phyloP scores from a whole-genome alignment of 164 flowering plant species.

The Protea cynaroides region DNA sequence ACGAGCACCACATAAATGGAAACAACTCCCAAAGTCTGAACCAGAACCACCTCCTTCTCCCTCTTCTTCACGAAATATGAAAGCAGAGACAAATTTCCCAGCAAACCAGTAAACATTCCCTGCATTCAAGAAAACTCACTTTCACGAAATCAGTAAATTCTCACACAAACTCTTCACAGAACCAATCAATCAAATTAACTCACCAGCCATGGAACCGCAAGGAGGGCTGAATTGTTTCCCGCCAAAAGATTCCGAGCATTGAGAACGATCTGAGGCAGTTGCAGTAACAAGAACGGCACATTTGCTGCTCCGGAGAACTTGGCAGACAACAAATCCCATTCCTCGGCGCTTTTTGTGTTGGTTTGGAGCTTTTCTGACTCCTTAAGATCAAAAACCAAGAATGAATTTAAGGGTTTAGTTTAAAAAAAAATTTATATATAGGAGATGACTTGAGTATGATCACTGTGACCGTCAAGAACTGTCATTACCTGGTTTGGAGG shows the following conservation, averaged over 20 bases:
- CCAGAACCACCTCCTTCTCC: conserved; percentile 74
- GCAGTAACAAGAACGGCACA: conserved; percentile 66
- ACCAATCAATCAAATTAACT: not conserved
- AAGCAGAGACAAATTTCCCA: conserved; percentile 83
- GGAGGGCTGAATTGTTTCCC: conserved; percentile 65
- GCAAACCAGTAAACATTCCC: conserved; percentile 89
- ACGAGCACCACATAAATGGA: conserved; percentile 55
- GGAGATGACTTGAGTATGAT: not conserved
- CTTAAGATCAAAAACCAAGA: not conserved
- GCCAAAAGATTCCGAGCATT: conserved; percentile 77
- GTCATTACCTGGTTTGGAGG: not conserved
- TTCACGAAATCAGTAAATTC: not conserved
- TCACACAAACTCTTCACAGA: not conserved
- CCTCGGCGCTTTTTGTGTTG: conserved; percentile 21
- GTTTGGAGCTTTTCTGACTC: not conserved
- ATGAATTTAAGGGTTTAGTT: too few relatives aligned
- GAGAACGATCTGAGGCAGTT: conserved; percentile 83
- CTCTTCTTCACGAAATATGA: conserved; percentile 88
- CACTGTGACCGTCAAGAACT: not conserved
- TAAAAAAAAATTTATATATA: too few relatives aligned
- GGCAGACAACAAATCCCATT: conserved; percentile 73
- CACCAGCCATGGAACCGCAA: conserved; percentile 90
- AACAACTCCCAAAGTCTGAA: conserved; percentile 82
- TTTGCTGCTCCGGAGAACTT: conserved; percentile 75
- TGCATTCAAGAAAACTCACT: conserved; percentile 10